These are phyloP conservation scores for Fraxinus quadrangulata DNA, from an alignment of 257 asterid genomes.

Conservation along the genomic window DNA sequence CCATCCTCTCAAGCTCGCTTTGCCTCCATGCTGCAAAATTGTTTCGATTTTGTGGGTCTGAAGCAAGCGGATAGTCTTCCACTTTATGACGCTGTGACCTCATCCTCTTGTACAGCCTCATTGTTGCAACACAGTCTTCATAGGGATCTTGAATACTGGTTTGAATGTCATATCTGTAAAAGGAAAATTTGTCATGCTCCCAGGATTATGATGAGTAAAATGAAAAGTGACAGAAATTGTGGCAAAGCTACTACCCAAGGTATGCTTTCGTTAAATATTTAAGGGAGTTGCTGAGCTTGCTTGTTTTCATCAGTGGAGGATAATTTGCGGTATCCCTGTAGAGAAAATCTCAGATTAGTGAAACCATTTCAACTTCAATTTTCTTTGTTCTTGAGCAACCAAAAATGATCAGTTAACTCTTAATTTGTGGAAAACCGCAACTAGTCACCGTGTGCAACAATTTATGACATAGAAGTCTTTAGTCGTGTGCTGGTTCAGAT, in stretches of 20 bases:
- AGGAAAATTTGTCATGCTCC: constrained; percentile 7
- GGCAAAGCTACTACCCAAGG: constrained; percentile 62
- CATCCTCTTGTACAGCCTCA: constrained; percentile 81
- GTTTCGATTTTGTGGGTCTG: constrained; percentile 72
- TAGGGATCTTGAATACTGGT: constrained; percentile 81
- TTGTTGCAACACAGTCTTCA: constrained; percentile 80
- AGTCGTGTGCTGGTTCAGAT: not conserved
- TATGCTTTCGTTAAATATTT: constrained; percentile 72
- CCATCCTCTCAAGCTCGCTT: constrained; percentile 82
- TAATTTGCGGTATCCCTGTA: constrained; percentile 84
- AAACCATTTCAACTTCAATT: not conserved
- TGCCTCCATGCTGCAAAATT: constrained; percentile 72
- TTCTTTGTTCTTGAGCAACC: not conserved
- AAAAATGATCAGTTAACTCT: not conserved
- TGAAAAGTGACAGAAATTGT: constrained; percentile 2
- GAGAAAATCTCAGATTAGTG: constrained; percentile 7
- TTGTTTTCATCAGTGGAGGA: constrained; percentile 85
- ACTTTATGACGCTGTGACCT: constrained; percentile 57
- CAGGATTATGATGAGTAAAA: not conserved
- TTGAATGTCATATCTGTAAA: constrained; percentile 77
- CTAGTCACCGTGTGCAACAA: constrained; percentile 3
- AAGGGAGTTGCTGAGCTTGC: constrained; percentile 94
- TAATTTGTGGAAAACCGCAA: not conserved
- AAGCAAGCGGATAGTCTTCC: constrained; percentile 64
- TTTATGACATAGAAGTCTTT: constrained; percentile 9